Base-by-base conservation (phyloP, 768 basidiomycete species). In the Boletus pseudopeckii region DNA sequence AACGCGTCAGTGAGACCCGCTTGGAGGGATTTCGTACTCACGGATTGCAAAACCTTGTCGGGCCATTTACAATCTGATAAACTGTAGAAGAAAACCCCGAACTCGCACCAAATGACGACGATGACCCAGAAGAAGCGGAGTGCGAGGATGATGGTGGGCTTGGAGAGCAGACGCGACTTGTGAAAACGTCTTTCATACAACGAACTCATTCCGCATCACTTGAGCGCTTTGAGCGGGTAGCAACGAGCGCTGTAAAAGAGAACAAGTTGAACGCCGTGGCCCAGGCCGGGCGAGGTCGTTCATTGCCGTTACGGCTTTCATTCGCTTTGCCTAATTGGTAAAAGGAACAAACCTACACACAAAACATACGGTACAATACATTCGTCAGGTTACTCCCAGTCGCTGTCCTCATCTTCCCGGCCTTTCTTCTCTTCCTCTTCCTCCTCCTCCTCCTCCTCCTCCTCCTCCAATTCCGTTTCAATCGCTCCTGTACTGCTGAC, bases 31-130 rank as follows among this genome's bases (percentile, higher is more conserved):
- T 20, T 36, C 14, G 34, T 58, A 72, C 62, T 56, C 46, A 70
- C 72, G 26, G 65, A 44, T 14, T 39, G 67, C 49, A 68, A 48
- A 32, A 52, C 57, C n/a, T 68, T 55, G 54, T 75, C 72, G 1
- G 85, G 86, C 86, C 85, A 88, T 54, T 67, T 73, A 69, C 85
- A 88, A 18, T 71, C 69, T 11, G 76, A 77, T n/a, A 85, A 59
- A 59, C 75, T 79, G 76, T 79, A 82, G 57, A 78, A 79, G 66
- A 82, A 87, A 17, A 73, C 66, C 10, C 82, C 82, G 30, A 81
- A 61, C 59, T 91, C 89, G 48, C 80, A 86, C 81, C 84, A 85
- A 22, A 87, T 71, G 45, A 90, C 72, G 13, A 80, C 53, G 2
- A 82, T 61, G 42, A 86, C 68, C 81, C 84, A 84, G 42, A 78